Evolutionary conservation across 306 rosid genomes (phyloP).

Genomic region (Cucurbita ficifolia): DNA sequence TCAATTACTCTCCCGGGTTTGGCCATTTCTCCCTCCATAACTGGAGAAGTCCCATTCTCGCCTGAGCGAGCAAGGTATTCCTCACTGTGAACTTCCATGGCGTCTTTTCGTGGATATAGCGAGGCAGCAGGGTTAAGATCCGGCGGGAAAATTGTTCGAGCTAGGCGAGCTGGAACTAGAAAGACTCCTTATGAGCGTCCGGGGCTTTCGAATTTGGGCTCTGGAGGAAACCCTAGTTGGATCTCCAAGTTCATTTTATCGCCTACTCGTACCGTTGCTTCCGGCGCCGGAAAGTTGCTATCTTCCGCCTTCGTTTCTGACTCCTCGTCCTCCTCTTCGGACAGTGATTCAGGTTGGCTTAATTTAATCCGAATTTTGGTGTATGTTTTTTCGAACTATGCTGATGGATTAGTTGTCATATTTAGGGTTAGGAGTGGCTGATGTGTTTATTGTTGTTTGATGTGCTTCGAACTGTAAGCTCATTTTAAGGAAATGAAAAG

Average conservation of each 20-base stretch:
- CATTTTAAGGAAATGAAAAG: not conserved
- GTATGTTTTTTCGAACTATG: not conserved
- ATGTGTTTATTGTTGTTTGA: not conserved
- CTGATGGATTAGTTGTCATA: not conserved
- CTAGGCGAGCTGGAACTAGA: conserved; percentile 25
- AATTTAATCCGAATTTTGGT: not conserved
- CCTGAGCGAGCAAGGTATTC: not conserved
- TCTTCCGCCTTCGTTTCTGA: conserved; percentile 45
- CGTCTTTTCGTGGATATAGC: conserved; percentile 44
- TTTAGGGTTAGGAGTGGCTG: not conserved
- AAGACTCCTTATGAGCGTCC: conserved; percentile 76
- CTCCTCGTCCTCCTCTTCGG: conserved; percentile 32
- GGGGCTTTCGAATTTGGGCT: conserved; percentile 5
- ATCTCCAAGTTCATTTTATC: conserved; percentile 48
- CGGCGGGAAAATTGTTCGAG: conserved; percentile 70
- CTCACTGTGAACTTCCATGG: conserved; percentile 23
- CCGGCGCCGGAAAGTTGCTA: conserved; percentile 62
- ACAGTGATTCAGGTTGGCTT: conserved; percentile 26
- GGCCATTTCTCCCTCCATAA: not conserved
- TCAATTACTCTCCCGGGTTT: not conserved
- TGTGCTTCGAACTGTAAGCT: not conserved
- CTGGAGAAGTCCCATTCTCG: not conserved
- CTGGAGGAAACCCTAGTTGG: conserved; percentile 57
- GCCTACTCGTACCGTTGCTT: conserved; percentile 52
- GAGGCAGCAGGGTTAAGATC: conserved; percentile 28